A percentile compares a stretch with the other conserved stretches of the same genome.
These are phyloP conservation scores for Ceratocystis eucalypticola DNA, from an alignment of 2,329 filamentous ascomycete species.

Conservation along the genomic window DNA sequence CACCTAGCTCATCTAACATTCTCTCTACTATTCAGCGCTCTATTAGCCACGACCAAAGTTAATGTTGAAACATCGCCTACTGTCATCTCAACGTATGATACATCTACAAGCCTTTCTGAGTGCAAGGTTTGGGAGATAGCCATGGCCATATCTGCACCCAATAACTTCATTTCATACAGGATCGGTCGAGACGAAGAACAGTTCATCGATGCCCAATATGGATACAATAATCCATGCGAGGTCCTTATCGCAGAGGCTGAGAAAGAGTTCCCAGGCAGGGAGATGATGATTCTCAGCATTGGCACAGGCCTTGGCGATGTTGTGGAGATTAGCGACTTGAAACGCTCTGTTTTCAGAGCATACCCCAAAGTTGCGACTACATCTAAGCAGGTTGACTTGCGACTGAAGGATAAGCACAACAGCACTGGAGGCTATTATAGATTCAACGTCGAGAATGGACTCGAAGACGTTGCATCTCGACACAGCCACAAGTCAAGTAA, in stretches of 20 bases:
- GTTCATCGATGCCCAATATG: slow-evolving; percentile 25
- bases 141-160: slow-evolving; percentile 22
- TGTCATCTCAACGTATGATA: slow-evolving; percentile 20
- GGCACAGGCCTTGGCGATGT: slow-evolving; percentile 23
- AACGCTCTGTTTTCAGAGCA: too few relatives aligned
- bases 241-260: slow-evolving; percentile 24
- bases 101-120: slow-evolving; percentile 17
- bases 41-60: too few relatives aligned
- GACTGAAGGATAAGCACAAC: fast-evolving
- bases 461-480: too few relatives aligned
- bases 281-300: slow-evolving; percentile 22
- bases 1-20: too few relatives aligned
- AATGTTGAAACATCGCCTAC: too few relatives aligned
- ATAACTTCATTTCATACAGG: slow-evolving; percentile 23
- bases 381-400: too few relatives aligned
- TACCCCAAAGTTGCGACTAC: too few relatives aligned
- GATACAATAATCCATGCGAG: slow-evolving; percentile 26
- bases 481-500: too few relatives aligned
- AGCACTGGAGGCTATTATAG: too few relatives aligned
- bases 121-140: slow-evolving; percentile 17
- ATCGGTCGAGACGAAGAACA: slow-evolving; percentile 3
- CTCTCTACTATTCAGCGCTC: too few relatives aligned
- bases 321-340: slow-evolving; percentile 20
- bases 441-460: slow-evolving; percentile 20
- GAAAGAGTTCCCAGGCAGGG: slow-evolving; percentile 21